These are phyloP conservation scores for Meyerozyma athensensis DNA, from an alignment of 1,139 yeast genomes.

Conservation along the genomic window DNA sequence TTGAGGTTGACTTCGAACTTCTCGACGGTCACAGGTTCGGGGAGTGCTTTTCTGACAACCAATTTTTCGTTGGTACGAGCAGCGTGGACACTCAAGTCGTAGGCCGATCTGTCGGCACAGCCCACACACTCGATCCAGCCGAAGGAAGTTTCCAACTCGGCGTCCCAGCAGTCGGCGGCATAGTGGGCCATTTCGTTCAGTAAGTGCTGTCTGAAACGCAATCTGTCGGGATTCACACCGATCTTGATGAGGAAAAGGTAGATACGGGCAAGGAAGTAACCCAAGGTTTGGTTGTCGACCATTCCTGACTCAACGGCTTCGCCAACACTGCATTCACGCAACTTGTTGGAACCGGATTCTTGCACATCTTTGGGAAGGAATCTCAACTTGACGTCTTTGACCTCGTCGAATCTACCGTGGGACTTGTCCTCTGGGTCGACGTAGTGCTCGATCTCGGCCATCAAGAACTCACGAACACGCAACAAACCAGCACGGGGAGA, in stretches of 20 bases:
- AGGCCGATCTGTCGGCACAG: slow-evolving; percentile 99
- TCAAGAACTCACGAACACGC: slow-evolving; percentile 96
- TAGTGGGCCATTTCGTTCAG: slow-evolving; percentile 99
- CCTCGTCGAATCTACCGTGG: slow-evolving; percentile 76
- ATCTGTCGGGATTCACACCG: slow-evolving; percentile 79
- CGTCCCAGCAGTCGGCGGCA: slow-evolving; percentile 99
- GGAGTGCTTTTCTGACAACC: slow-evolving; percentile 86
- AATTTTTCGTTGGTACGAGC: slow-evolving; percentile 93
- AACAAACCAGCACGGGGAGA: slow-evolving; percentile 97
- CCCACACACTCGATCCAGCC: slow-evolving; percentile 99
- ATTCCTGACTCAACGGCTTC: slow-evolving; percentile 84
- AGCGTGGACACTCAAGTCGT: slow-evolving; percentile 92
- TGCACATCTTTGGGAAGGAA: slow-evolving; percentile 86
- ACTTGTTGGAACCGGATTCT: slow-evolving; percentile 73
- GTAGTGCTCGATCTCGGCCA: slow-evolving; percentile 99
- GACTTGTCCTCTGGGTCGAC: slow-evolving; percentile 88
- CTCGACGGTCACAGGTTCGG: slow-evolving; percentile 80
- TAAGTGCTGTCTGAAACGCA: slow-evolving; percentile 99
- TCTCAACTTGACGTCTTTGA: slow-evolving; percentile 65
- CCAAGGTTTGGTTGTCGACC: slow-evolving; percentile 96
- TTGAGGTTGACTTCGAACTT: slow-evolving; percentile 78
- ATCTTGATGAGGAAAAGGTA: slow-evolving; percentile 77
- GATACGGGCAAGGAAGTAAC: slow-evolving; percentile 94
- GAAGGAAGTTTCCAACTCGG: slow-evolving; percentile 89
- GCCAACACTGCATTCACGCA: slow-evolving; percentile 66